phyloP scores from a whole-genome alignment of 768 basidiomycete species.

The Imleria badia region DNA sequence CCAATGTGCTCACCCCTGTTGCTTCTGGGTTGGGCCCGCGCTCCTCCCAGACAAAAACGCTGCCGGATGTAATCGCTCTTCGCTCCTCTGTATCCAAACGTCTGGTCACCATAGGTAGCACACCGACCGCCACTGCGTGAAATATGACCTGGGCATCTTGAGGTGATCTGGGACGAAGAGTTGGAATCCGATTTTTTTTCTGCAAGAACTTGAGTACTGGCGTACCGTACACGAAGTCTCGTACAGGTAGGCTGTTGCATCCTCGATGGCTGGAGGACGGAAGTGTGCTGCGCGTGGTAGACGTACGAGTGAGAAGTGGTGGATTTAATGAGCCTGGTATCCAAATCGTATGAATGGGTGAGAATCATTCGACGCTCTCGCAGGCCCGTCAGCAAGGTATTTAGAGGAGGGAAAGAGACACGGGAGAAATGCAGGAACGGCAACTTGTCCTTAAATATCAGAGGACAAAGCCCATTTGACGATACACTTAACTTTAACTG shows the following conservation, averaged over 20 bases:
- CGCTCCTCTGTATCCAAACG: constrained; percentile 78
- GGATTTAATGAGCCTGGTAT: constrained; percentile 30
- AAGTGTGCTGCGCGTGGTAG: constrained; percentile 16
- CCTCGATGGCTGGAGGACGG: constrained; percentile 14
- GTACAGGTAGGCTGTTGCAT: constrained; percentile 74
- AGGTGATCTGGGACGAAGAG: constrained; percentile 41
- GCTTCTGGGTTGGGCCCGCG: constrained; percentile 65
- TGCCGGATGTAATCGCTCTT: constrained; percentile 65
- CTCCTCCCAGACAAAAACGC: constrained; percentile 84
- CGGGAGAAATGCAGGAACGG: constrained; percentile 11
- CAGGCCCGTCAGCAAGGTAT: constrained; percentile 14
- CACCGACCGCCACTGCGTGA: constrained; percentile 59
- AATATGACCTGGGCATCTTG: constrained; percentile 73
- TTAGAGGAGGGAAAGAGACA: constrained; percentile 8
- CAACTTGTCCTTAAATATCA: constrained; percentile 32
- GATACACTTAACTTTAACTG: constrained; percentile 32
- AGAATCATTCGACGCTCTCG: constrained; percentile 27
- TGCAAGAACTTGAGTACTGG: background rate
- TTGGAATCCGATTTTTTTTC: background rate
- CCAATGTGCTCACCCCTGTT: constrained; percentile 51
- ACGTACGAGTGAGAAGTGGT: constrained; percentile 21
- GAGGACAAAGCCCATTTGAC: constrained; percentile 15
- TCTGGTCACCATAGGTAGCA: constrained; percentile 66
- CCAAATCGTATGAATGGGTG: constrained; percentile 20
- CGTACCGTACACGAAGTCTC: constrained; percentile 51